Evolutionary conservation across 1,284 basidiomycete genomes (phyloP), one percentile per base, ranked within the genome.

Genomic region (Pulveroboletus ridleyi): DNA sequence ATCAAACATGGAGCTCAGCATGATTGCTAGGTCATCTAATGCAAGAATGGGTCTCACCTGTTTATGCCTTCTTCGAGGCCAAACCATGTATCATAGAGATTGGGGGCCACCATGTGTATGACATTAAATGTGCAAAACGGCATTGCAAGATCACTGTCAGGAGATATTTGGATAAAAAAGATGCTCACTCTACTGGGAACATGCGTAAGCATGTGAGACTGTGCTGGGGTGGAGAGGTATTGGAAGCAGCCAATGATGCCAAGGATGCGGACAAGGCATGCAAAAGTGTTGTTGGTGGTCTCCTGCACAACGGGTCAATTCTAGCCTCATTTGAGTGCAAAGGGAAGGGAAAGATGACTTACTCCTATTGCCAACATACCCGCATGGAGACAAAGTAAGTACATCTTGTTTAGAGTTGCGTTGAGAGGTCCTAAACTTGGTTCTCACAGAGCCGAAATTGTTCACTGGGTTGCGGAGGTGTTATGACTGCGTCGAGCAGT

Each of bases 381-480:
- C 4, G 2, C 0, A 18, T 3, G 6, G 35, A 39, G 35, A 29
- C 29, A 29, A 29, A 29, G 29, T 29, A 29, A 29, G 29, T 29
- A 29, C 29, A 29, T 29, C 29, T 39, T 39, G 35, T 18, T 54
- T 2, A 33, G 3, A 53, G 52, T 53, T 53, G 52, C 18, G 29
- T 54, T 54, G 52, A 54, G 29, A 6, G 22, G 52, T 54, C 29
- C 29, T 22, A 54, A 22, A 54, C 52, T 33, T 22, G 29, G 29
- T 54, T 54, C 29, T 33, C 20, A 11, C 29, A 22, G 18, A 0
- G 44, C 22, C 41, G 59, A 72, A 18, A 72, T 72, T 56, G 68
- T 75, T 1, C 29, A 49, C 2, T 78, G 75, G 76, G 65, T 75
- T 39, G 35, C 35, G 6, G 35, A 39, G n/a, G n/a, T n/a, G n/a